Percentiles rank a stretch among this genome's conserved stretches.
These are phyloP conservation scores for Taiwanofungus camphoratus DNA, from an alignment of 1,284 basidiomycete genomes.

Conservation along the genomic window DNA sequence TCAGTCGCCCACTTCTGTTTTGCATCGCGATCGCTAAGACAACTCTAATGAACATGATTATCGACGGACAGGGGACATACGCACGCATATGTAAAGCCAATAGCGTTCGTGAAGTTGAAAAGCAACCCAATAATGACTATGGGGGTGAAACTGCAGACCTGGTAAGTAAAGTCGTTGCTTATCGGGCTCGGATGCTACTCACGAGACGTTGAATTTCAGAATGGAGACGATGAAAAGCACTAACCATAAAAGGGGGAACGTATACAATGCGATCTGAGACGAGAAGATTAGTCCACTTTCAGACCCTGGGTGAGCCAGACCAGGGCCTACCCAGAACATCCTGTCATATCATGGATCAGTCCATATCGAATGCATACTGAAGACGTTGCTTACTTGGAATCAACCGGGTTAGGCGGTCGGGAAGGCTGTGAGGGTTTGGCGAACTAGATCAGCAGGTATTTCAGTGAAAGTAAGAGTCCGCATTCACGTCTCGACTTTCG, in stretches of 20 bases:
- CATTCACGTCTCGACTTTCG: constrained; percentile 82
- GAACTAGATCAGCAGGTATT: constrained; percentile 1
- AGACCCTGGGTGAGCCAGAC: too few species aligned
- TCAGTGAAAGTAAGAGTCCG: constrained; percentile 3
- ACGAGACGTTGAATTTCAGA: constrained; percentile 85
- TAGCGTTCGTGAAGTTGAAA: constrained; percentile 87
- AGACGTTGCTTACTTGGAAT: constrained; percentile 64
- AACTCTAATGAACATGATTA: neutral
- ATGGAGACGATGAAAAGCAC: constrained; percentile 83
- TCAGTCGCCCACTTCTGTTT: constrained; percentile 79
- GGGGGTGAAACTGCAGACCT: constrained; percentile 64
- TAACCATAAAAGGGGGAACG: constrained; percentile 86
- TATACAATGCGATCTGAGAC: constrained; percentile 78
- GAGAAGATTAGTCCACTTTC: neutral
- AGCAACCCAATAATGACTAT: constrained; percentile 85
- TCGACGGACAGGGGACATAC: constrained; percentile 24
- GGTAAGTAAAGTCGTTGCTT: neutral
- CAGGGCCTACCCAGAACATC: constrained; percentile 79
- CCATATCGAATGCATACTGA: constrained; percentile 6
- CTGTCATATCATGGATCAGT: constrained; percentile 34
- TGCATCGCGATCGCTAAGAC: constrained; percentile 75
- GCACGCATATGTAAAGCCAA: constrained; percentile 90
- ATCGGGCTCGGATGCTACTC: constrained; percentile 25
- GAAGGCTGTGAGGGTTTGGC: constrained; percentile 57
- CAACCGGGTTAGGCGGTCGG: constrained; percentile 83